Conservation (phyloP, 305 asterid species). For the Fraxinus paxiana region DNA sequence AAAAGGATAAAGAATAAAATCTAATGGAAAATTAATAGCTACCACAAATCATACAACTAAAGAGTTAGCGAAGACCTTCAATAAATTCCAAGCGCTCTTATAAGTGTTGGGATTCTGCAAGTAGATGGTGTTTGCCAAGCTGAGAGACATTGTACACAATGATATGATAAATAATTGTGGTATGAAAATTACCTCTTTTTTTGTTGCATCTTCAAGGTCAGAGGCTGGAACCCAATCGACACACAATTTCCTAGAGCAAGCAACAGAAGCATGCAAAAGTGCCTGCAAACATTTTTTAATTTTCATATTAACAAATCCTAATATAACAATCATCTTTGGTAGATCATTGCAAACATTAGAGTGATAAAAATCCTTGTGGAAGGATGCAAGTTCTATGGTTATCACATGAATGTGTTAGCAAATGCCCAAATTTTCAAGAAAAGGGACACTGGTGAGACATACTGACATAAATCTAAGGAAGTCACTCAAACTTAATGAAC, state of each 20-base stretch:
- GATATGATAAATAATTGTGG: slow-evolving; percentile 14
- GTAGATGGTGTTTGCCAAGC: slow-evolving; percentile 17
- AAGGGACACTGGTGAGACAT: too few relatives aligned
- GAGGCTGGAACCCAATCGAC: slow-evolving; percentile 86
- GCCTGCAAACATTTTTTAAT: slow-evolving; percentile 54
- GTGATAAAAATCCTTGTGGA: not conserved
- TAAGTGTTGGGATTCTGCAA: slow-evolving; percentile 69
- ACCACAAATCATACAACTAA: not conserved
- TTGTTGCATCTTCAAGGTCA: slow-evolving; percentile 77
- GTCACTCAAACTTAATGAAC: too few relatives aligned
- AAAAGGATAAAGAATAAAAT: slow-evolving; percentile 11
- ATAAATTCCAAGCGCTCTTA: slow-evolving; percentile 68
- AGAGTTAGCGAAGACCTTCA: slow-evolving; percentile 51
- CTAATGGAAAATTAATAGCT: not conserved
- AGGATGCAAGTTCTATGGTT: too few relatives aligned
- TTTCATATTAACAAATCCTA: slow-evolving; percentile 14
- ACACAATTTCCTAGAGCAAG: slow-evolving; percentile 64
- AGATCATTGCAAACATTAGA: not conserved
- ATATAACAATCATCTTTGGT: not conserved
- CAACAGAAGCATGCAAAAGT: slow-evolving; percentile 89
- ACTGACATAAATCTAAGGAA: too few relatives aligned
- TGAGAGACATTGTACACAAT: slow-evolving; percentile 27
- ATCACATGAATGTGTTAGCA: too few relatives aligned
- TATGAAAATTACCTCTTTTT: slow-evolving; percentile 48
- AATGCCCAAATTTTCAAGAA: too few relatives aligned